Percentiles rank a stretch among this genome's conserved stretches.
Conservation (phyloP, 768 basidiomycete species). For the Calocybe gangraenosa region DNA sequence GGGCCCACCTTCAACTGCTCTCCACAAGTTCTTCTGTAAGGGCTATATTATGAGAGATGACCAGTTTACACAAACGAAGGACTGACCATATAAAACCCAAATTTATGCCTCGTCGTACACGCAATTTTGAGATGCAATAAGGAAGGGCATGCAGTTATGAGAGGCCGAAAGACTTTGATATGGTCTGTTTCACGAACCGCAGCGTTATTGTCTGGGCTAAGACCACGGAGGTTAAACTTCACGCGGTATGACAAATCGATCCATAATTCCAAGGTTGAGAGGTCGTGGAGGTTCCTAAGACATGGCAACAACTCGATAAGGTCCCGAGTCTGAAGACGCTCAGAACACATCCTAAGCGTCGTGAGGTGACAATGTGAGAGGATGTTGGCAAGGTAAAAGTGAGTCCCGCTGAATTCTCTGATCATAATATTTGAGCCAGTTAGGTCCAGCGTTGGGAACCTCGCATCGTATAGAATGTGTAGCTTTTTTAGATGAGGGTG, state of each 20-base stretch:
- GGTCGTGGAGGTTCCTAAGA: conserved; percentile 9
- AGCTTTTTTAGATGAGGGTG: conserved; percentile 15
- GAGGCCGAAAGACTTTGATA: conserved; percentile 16
- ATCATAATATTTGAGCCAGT: conserved; percentile 10
- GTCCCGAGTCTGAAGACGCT: conserved; percentile 17
- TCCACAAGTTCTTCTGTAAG: conserved; percentile 16
- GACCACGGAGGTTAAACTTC: conserved; percentile 1
- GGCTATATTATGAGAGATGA: not conserved
- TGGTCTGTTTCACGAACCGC: conserved; percentile 15
- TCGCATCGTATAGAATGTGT: conserved; percentile 15
- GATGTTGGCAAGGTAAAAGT: conserved; percentile 12
- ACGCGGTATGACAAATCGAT: conserved; percentile 18
- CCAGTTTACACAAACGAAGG: not conserved
- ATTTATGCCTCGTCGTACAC: conserved; percentile 18
- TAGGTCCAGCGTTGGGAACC: conserved; percentile 11
- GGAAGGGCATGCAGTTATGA: conserved; percentile 13
- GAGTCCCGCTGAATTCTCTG: conserved; percentile 17
- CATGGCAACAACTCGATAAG: conserved; percentile 15
- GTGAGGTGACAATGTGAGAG: conserved; percentile 14
- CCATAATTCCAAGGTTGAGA: conserved; percentile 16
- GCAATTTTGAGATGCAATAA: conserved; percentile 18
- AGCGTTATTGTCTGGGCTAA: conserved; percentile 11
- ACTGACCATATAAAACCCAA: conserved; percentile 17
- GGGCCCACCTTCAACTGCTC: conserved; percentile 15
- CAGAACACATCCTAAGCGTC: conserved; percentile 16